These are phyloP conservation scores for Entomortierella parvispora DNA, from an alignment of 192 early-diverging fungal genomes.

Conservation along the genomic window DNA sequence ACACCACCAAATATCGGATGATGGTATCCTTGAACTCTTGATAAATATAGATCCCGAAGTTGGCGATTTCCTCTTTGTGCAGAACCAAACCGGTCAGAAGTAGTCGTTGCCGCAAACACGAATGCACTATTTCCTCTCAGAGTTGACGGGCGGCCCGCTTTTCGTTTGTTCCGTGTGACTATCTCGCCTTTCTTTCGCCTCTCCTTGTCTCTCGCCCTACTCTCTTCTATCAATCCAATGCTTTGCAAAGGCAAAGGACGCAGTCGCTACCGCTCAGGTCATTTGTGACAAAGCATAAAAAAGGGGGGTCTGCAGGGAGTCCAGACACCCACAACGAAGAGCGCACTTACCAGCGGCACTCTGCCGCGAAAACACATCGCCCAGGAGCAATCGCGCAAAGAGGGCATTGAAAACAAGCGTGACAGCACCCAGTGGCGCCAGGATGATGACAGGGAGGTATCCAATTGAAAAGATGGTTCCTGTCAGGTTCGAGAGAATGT, in stretches of 20 bases:
- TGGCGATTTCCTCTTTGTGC: too few relatives aligned
- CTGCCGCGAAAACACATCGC: constrained; percentile 69
- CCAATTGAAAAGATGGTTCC: constrained; percentile 79
- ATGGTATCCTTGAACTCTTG: too few relatives aligned
- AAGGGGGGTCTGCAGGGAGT: not conserved
- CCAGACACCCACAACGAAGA: too few relatives aligned
- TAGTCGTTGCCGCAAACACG: too few relatives aligned
- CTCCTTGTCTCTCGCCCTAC: too few relatives aligned
- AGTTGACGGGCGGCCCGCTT: too few relatives aligned
- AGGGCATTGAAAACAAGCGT: constrained; percentile 81
- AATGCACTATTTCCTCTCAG: too few relatives aligned
- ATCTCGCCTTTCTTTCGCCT: too few relatives aligned
- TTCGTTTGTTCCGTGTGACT: too few relatives aligned
- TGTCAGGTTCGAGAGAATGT: constrained; percentile 74
- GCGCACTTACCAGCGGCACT: constrained; percentile 65
- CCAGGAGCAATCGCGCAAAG: constrained; percentile 72
- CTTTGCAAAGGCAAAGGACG: not conserved
- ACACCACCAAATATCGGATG: too few relatives aligned
- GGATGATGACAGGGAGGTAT: constrained; percentile 79
- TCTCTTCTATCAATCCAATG: not conserved
- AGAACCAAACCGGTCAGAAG: too few relatives aligned
- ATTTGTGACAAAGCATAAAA: not conserved
- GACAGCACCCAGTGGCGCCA: constrained; percentile 80
- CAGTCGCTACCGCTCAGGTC: not conserved
- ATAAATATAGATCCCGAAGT: too few relatives aligned